These are phyloP conservation scores for Aphanomyces euteiches DNA, from an alignment of 352 stramenopile species.

Conservation along the genomic window DNA sequence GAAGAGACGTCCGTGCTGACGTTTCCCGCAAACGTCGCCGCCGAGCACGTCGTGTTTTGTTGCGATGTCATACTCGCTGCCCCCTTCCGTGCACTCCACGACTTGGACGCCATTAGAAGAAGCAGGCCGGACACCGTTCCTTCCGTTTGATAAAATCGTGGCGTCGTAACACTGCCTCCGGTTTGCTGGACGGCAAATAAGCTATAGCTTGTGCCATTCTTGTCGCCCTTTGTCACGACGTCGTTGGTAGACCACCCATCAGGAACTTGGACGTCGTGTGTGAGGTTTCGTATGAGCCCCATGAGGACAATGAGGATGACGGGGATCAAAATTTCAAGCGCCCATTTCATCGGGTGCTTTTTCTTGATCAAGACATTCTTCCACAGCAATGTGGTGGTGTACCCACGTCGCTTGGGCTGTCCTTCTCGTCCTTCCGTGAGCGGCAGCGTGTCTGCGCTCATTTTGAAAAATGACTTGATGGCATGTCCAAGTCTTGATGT, in stretches of 20 bases:
- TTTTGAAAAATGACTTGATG: neutral
- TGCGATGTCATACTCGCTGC: neutral
- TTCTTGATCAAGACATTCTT: conserved; percentile 71
- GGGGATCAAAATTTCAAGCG: conserved; percentile 53
- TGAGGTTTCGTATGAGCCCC: conserved; percentile 47
- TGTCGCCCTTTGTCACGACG: conserved; percentile 34
- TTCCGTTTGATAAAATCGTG: conserved; percentile 54
- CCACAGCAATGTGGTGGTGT: conserved; percentile 42
- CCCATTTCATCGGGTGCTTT: conserved; percentile 49
- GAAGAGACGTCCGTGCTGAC: conserved; percentile 17
- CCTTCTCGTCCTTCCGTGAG: neutral
- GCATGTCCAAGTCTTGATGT: neutral
- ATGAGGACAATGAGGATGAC: conserved; percentile 59
- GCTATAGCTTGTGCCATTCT: conserved; percentile 50
- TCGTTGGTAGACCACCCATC: conserved; percentile 47
- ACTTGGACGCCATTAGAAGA: conserved; percentile 44
- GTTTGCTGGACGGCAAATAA: conserved; percentile 33
- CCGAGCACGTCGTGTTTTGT: neutral
- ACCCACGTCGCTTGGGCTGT: neutral
- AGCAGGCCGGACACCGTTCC: conserved; percentile 51
- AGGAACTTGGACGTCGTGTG: conserved; percentile 47
- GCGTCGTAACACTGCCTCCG: conserved; percentile 37
- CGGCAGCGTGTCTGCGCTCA: neutral
- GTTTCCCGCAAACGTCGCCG: conserved; percentile 9
- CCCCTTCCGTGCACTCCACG: conserved; percentile 29